These are phyloP conservation scores for Hygrocybe coccinea DNA, from an alignment of 768 basidiomycete species.

Conservation along the genomic window DNA sequence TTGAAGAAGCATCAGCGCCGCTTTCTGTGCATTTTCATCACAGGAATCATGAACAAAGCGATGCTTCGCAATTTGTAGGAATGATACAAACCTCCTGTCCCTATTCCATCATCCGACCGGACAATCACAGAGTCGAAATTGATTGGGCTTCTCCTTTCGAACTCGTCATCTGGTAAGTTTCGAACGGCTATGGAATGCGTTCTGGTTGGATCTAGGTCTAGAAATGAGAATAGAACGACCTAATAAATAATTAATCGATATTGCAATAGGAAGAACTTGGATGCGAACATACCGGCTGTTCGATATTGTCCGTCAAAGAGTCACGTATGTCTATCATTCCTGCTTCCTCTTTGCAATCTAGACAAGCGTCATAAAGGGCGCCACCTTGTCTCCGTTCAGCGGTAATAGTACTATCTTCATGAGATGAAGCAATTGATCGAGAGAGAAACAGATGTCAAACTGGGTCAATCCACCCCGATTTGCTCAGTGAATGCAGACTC, in stretches of 20 bases:
- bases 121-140: constrained; percentile 4
- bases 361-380: too few relatives aligned
- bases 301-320: not conserved
- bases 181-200: not conserved
- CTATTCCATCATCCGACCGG: not conserved
- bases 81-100: not conserved
- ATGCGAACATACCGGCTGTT: not conserved
- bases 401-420: constrained; percentile 46
- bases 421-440: constrained; percentile 4
- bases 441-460: constrained; percentile 35
- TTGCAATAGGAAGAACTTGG: not conserved
- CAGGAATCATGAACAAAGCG: too few relatives aligned
- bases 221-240: not conserved
- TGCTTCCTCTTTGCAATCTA: constrained; percentile 2
- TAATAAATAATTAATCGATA: too few relatives aligned
- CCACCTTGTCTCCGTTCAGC: not conserved
- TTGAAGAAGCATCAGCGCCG: too few relatives aligned
- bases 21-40: too few relatives aligned
- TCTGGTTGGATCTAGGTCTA: not conserved
- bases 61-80: too few relatives aligned
- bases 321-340: too few relatives aligned
- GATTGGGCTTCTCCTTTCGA: not conserved
- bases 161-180: not conserved
- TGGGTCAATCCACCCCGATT: constrained; percentile 35
- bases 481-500: not conserved